These are phyloP conservation scores for Spathaspora sp. DNA, from an alignment of 805 yeast genomes.

Conservation along the genomic window DNA sequence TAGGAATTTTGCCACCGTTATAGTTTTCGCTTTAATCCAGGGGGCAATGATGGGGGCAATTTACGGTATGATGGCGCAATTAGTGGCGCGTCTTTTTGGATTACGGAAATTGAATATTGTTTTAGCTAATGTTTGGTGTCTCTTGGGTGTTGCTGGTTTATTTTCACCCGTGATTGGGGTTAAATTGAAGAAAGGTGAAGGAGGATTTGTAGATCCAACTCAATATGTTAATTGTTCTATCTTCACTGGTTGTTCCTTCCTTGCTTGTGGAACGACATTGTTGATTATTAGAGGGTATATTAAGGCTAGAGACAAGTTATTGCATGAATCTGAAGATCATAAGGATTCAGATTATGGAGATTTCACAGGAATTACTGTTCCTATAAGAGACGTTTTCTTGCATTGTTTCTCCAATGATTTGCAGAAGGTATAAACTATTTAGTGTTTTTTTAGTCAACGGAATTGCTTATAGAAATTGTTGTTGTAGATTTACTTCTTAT, in stretches of 20 bases:
- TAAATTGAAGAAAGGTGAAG: constrained; percentile 35
- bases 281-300: constrained; percentile 53
- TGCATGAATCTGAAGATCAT: constrained; percentile 3
- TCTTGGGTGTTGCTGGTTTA: constrained; percentile 48
- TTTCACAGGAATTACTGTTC: constrained; percentile 8
- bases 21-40: constrained; percentile 47
- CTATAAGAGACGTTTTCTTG: constrained; percentile 4
- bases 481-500: background rate
- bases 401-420: constrained; percentile 4
- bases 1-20: constrained; percentile 51
- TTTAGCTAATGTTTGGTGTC: constrained; percentile 51
- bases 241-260: constrained; percentile 55
- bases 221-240: constrained; percentile 53
- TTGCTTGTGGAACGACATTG: constrained; percentile 41
- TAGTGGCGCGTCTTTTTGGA: constrained; percentile 52
- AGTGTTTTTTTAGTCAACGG: background rate
- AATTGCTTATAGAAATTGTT: background rate
- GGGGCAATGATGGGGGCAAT: constrained; percentile 62
- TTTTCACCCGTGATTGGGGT: constrained; percentile 62
- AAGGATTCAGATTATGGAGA: constrained; percentile 14
- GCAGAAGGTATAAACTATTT: background rate
- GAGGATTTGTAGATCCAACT: constrained; percentile 29
- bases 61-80: constrained; percentile 53
- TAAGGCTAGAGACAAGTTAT: constrained; percentile 41
- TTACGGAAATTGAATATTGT: constrained; percentile 47